phyloP scores from a whole-genome alignment of 441 rosid genomes.

The Breynia disticha region DNA sequence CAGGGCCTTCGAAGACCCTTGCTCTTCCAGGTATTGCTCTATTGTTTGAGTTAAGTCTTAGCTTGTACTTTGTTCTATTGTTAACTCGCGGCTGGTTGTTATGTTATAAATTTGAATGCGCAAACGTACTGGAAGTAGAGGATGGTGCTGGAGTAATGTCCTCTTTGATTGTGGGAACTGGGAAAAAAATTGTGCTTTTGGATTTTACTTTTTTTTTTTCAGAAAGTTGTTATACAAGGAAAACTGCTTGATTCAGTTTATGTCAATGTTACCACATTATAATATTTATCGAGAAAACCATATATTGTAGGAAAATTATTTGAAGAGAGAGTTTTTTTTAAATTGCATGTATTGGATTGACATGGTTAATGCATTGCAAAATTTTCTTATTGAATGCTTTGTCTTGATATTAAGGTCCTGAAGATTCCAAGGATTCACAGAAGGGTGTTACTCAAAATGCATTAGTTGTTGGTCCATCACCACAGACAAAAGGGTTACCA shows the following conservation, averaged over 20 bases:
- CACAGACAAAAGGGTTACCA: conserved; percentile 53
- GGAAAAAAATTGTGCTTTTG: no score
- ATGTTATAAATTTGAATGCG: no score
- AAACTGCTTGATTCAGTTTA: no score
- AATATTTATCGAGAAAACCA: no score
- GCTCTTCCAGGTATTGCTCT: conserved; percentile 58
- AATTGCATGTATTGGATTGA: background rate
- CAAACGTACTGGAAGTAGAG: no score
- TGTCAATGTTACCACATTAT: no score
- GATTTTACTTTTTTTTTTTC: no score
- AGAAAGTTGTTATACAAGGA: no score
- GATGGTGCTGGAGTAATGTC: no score
- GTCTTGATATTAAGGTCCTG: conserved; percentile 42
- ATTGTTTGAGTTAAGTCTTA: background rate
- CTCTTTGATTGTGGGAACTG: no score
- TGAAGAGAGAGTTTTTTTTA: background rate
- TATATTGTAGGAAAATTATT: no score
- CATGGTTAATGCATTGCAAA: background rate
- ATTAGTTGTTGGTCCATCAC: conserved; percentile 72
- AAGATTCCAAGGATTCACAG: conserved; percentile 38
- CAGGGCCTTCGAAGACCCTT: conserved; percentile 47
- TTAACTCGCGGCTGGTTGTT: no score
- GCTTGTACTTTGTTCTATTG: background rate
- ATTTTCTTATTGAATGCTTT: background rate
- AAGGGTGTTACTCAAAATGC: conserved; percentile 54